These are phyloP conservation scores for Talaromyces verruculosus DNA, from an alignment of 2,329 filamentous ascomycete species.

Conservation along the genomic window DNA sequence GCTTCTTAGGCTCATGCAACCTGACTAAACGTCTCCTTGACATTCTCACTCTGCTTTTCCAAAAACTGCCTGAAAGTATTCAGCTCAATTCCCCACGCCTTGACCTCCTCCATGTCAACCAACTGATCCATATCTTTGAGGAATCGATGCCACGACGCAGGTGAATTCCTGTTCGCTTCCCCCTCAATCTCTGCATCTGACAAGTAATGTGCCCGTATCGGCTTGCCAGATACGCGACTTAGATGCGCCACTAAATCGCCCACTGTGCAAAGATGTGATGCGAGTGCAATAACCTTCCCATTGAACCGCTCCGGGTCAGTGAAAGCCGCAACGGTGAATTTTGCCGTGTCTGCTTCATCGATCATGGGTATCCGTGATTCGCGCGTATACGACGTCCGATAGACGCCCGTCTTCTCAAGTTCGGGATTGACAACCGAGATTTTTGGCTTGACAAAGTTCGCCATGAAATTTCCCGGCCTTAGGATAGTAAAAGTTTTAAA, in stretches of 20 bases:
- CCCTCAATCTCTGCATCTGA: slow-evolving; percentile 45
- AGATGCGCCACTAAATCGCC: slow-evolving; percentile 42
- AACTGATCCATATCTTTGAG: slow-evolving; percentile 39
- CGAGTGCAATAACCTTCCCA: slow-evolving; percentile 43
- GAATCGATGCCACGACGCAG: slow-evolving; percentile 42
- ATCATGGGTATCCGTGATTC: slow-evolving; percentile 46
- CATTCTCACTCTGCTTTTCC: slow-evolving; percentile 39
- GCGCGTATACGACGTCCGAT: slow-evolving; percentile 37
- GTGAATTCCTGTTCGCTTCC: slow-evolving; percentile 36
- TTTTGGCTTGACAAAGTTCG: slow-evolving; percentile 50
- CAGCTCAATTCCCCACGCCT: slow-evolving; percentile 43
- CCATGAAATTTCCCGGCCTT: slow-evolving; percentile 54
- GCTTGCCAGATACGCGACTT: slow-evolving; percentile 33
- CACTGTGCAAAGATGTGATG: slow-evolving; percentile 42
- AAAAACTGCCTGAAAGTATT: slow-evolving; percentile 49
- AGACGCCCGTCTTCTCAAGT: slow-evolving; percentile 41
- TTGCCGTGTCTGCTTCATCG: slow-evolving; percentile 51
- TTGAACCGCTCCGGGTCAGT: slow-evolving; percentile 45
- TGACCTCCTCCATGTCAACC: slow-evolving; percentile 35
- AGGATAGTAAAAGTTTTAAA: slow-evolving; percentile 52
- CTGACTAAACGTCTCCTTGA: slow-evolving; percentile 24
- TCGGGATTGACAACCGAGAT: slow-evolving; percentile 41
- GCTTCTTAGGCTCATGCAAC: background rate
- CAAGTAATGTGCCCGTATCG: slow-evolving; percentile 42
- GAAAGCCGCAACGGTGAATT: slow-evolving; percentile 48